Evolutionary conservation across 345 rosid genomes (phyloP).

Genomic region (Pelargonium nanum): DNA sequence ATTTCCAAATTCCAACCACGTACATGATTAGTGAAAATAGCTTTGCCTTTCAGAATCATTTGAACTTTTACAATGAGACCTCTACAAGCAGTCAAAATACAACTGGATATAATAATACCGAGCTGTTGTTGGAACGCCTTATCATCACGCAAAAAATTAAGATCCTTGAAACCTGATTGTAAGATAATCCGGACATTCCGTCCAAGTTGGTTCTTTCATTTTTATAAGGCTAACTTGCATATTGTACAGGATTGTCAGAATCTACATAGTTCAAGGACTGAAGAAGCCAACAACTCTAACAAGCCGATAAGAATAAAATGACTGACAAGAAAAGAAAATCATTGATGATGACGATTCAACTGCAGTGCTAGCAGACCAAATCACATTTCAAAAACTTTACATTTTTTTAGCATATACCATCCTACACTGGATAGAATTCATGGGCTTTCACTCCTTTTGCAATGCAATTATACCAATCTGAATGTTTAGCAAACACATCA

Average conservation of each 20-base stretch:
- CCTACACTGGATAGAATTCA: too few relatives aligned
- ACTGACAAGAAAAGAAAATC: neutral
- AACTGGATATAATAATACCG: neutral
- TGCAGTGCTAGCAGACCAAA: neutral
- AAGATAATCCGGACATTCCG: neutral
- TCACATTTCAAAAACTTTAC: neutral
- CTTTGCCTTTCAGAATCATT: neutral
- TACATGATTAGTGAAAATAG: neutral
- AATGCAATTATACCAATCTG: too few relatives aligned
- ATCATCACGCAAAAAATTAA: neutral
- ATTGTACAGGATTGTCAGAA: neutral
- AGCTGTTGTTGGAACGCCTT: neutral
- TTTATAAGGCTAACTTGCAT: neutral
- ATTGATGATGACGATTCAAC: neutral
- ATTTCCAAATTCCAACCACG: neutral
- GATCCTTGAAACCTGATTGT: neutral
- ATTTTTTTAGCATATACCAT: too few relatives aligned
- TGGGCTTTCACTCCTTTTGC: too few relatives aligned
- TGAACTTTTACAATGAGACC: neutral
- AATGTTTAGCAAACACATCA: too few relatives aligned
- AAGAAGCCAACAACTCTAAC: neutral
- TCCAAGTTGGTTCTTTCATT: neutral
- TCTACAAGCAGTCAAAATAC: neutral
- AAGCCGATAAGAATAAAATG: neutral
- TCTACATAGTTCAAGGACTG: neutral